phyloP scores from a whole-genome alignment of 345 rosid genomes.

The Linum trigynum region DNA sequence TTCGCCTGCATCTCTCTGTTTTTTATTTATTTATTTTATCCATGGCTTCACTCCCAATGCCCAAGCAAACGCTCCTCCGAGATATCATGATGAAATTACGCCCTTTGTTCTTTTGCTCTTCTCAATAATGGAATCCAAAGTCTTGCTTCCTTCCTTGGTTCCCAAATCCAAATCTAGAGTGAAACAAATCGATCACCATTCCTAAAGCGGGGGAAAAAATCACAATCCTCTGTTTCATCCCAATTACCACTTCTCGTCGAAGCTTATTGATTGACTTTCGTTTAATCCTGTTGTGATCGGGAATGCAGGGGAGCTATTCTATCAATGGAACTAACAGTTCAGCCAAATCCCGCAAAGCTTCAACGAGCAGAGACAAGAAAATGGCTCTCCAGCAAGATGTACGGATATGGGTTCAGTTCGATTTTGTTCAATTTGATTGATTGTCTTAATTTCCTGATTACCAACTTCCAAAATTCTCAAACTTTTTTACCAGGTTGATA shows the following conservation, averaged over 20 bases:
- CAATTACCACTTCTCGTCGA: neutral
- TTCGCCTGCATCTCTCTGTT: no score
- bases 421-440: neutral
- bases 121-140: neutral
- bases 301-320: constrained; percentile 37
- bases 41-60: constrained; percentile 25
- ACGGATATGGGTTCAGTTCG: neutral
- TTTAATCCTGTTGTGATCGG: constrained; percentile 12
- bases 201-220: neutral
- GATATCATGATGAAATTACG: constrained; percentile 10
- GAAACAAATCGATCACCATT: neutral
- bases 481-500: constrained; percentile 50
- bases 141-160: neutral
- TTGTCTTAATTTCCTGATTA: neutral
- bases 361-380: constrained; percentile 41
- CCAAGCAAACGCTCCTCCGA: constrained; percentile 19
- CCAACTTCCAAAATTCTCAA: constrained; percentile 3
- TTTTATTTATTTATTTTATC: no score
- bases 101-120: neutral
- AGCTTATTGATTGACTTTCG: neutral
- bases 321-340: constrained; percentile 24
- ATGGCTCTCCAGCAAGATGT: constrained; percentile 71
- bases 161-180: neutral
- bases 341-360: constrained; percentile 20
- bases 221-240: neutral